phyloP scores from a whole-genome alignment of 2,329 filamentous ascomycete genomes.

The Cephalotrichum gorgonifer region DNA sequence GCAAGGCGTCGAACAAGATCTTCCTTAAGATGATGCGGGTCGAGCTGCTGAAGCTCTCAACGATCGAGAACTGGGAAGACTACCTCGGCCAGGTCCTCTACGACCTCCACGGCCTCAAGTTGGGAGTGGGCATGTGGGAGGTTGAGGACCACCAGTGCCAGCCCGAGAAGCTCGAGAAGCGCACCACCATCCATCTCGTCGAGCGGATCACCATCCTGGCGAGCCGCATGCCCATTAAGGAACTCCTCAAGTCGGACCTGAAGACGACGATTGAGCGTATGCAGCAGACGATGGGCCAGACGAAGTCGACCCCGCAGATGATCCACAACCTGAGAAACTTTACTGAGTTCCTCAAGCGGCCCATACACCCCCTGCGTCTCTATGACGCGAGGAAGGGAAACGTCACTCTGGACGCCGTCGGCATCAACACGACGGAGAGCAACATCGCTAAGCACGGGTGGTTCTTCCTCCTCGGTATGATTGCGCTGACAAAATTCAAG shows the following conservation, averaged over 20 bases:
- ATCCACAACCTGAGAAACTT: constrained; percentile 82
- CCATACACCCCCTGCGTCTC: constrained; percentile 71
- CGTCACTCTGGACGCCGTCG: constrained; percentile 61
- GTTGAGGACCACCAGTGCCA: constrained; percentile 72
- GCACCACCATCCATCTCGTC: constrained; percentile 70
- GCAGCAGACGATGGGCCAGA: constrained; percentile 71
- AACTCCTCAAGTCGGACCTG: constrained; percentile 82
- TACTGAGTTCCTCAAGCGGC: constrained; percentile 68
- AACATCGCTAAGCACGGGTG: constrained; percentile 72
- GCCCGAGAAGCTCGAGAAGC: constrained; percentile 66
- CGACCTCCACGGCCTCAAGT: constrained; percentile 72
- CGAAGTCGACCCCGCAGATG: constrained; percentile 70
- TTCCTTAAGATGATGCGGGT: constrained; percentile 84
- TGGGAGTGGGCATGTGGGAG: constrained; percentile 56
- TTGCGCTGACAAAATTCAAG: constrained; percentile 77
- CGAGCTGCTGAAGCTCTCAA: constrained; percentile 67
- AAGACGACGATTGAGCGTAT: constrained; percentile 88
- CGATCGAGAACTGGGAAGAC: constrained; percentile 72
- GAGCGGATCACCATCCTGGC: constrained; percentile 77
- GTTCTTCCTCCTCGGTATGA: constrained; percentile 86
- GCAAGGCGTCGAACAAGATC: constrained; percentile 73
- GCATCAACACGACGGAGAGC: constrained; percentile 58
- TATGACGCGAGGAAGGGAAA: constrained; percentile 74
- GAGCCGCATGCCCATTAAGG: constrained; percentile 77
- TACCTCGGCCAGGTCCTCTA: constrained; percentile 80